Evolutionary conservation across 2,329 filamentous ascomycete genomes (phyloP), one percentile per base, ranked within the genome.

Genomic region (Colletotrichum sp.): DNA sequence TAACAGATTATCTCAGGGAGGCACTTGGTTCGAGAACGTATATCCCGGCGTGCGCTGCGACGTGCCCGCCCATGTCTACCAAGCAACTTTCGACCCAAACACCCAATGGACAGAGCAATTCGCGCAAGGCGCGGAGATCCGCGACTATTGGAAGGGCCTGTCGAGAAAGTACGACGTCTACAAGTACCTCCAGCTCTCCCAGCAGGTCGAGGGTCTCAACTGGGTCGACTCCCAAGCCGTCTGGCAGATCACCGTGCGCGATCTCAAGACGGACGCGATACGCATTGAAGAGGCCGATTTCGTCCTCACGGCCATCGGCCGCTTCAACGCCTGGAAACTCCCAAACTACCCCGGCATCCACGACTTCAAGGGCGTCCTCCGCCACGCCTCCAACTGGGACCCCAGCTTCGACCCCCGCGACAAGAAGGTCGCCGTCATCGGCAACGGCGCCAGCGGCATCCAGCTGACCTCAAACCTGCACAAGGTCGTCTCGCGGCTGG

Each of bases 41-140:
- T 94, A 94, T 77, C 92, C 92, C 0, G 93, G 92, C 3, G 91
- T 93, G 1, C 86, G 91, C 57, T 95, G 93, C 78, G 93, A 94
- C 81, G 71, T 95, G 16, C 92, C 93, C 0, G 90, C 92, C 1
- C 92, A 94, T 81, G 92, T 93, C 25, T 95, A 95, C 79, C 93
- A 94, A 80, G 90, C 90, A 9, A 92, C 91, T 0, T 95, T 94
- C 81, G 87, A 88, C 8, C 92, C 93, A 1, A 95, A 95, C 72
- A 90, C 88, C 0, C 87, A 94, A 78, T 95, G 94, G 94, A 89
- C 88, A 0, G 91, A 94, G 78, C 88, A 92, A 75, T 95, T 94
- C 79, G 90, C 93, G 0, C 90, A 91, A 48, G 93, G 93, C 0
- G 81, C 85, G 6, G 94, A 95, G 81, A 95, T 95, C 74, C 85